Conservation (phyloP, 108 stramenopile species). For the Pinguiococcus pyrenoidosus region DNA sequence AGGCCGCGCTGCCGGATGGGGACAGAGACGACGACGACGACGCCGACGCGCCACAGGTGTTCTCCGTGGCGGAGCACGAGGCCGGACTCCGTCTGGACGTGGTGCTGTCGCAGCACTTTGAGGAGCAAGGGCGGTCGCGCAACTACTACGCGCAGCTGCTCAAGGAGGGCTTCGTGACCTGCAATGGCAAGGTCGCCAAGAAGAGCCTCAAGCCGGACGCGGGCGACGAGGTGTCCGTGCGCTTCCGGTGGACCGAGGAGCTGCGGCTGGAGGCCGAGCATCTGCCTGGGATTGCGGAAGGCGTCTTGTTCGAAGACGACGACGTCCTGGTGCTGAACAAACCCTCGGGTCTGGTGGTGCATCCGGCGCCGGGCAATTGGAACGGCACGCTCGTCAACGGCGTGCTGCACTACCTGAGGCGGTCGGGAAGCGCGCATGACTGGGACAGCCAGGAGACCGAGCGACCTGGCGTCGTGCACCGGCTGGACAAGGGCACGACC, state of each 20-base stretch:
- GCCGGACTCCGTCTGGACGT: no score
- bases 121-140: no score
- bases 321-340: conserved; percentile 79
- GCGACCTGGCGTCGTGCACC: conserved; percentile 88
- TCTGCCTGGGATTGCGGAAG: conserved; percentile 41
- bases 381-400: conserved; percentile 88
- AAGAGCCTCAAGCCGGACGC: background rate
- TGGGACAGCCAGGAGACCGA: background rate
- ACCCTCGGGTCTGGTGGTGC: conserved; percentile 82
- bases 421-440: background rate
- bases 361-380: conserved; percentile 94
- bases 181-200: background rate
- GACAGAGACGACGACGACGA: no score
- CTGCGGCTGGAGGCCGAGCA: conserved; percentile 26
- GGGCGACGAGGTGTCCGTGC: background rate
- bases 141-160: no score
- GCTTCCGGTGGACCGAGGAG: background rate
- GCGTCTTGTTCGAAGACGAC: conserved; percentile 72
- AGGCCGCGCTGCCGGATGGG: no score
- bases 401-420: conserved; percentile 54
- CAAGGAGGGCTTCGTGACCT: background rate
- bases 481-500: conserved; percentile 86
- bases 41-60: no score
- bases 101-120: no score
- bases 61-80: no score